These are phyloP conservation scores for Umbelopsis sp. DNA, from an alignment of 192 early-diverging fungal genomes.

Conservation along the genomic window DNA sequence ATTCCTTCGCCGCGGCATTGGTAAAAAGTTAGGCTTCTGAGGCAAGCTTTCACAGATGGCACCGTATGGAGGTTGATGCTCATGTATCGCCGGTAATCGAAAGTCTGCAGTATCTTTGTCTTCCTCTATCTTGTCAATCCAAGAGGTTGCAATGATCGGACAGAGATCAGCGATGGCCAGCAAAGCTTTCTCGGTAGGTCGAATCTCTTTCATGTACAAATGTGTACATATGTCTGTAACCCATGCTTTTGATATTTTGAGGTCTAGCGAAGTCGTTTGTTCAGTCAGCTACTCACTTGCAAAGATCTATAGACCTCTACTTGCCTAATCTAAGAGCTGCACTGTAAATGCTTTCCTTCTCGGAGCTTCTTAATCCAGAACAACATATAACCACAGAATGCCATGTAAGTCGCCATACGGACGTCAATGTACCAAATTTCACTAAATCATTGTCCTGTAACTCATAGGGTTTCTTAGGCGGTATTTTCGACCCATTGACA, in stretches of 20 bases:
- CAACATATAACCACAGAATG: conserved; percentile 2
- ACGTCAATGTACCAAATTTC: conserved; percentile 7
- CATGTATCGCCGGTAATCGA: neutral
- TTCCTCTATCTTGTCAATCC: neutral
- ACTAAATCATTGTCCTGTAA: conserved; percentile 2
- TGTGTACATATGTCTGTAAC: conserved; percentile 16
- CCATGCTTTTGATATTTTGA: conserved; percentile 15
- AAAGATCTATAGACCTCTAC: neutral
- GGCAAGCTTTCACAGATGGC: neutral
- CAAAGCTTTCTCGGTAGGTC: conserved; percentile 4
- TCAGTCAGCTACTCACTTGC: neutral
- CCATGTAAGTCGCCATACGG: neutral
- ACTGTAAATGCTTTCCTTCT: neutral
- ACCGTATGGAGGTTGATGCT: conserved; percentile 1
- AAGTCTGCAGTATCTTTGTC: neutral
- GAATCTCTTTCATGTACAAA: conserved; percentile 7
- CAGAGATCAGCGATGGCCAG: conserved; percentile 13
- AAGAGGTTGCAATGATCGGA: neutral
- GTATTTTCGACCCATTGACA: conserved; percentile 2
- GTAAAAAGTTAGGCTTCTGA: conserved; percentile 3
- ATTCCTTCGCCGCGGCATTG: neutral
- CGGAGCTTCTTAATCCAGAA: conserved; percentile 8
- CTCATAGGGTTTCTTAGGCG: neutral
- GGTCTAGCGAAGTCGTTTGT: neutral
- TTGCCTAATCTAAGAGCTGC: conserved; percentile 5